Conservation (phyloP, 2,329 filamentous ascomycete genomes). For the Exophiala sideris region DNA sequence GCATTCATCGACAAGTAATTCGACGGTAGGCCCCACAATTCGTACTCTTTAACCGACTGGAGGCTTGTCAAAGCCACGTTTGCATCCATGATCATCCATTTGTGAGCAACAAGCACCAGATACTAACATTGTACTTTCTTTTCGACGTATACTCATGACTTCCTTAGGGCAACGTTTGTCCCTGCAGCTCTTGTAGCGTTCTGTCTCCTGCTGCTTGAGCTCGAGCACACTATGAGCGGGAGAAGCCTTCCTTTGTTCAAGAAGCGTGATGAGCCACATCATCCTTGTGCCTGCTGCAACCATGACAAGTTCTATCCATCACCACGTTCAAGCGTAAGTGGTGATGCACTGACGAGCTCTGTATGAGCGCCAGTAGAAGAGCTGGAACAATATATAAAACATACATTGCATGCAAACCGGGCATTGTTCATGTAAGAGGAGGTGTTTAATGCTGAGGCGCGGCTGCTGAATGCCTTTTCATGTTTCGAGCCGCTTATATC, state of each 20-base stretch:
- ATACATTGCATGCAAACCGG: too few relatives aligned
- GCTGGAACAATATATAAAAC: too few relatives aligned
- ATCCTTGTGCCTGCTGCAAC: slow-evolving; percentile 18
- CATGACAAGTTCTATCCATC: slow-evolving; percentile 17
- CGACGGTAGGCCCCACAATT: slow-evolving; percentile 1
- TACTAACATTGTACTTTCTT: not conserved
- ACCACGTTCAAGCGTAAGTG: slow-evolving; percentile 8
- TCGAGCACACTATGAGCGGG: slow-evolving; percentile 17
- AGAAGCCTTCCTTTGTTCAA: slow-evolving; percentile 12
- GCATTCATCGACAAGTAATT: slow-evolving; percentile 16
- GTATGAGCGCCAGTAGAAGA: not conserved
- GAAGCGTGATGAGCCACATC: slow-evolving; percentile 1
- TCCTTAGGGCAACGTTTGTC: slow-evolving; percentile 8
- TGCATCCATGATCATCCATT: slow-evolving; percentile 23
- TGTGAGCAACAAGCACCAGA: slow-evolving; percentile 8
- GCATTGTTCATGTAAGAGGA: too few relatives aligned
- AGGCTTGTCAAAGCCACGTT: slow-evolving; percentile 22
- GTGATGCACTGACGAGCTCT: not conserved
- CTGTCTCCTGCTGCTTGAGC: slow-evolving; percentile 17
- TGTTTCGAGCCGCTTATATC: too few relatives aligned
- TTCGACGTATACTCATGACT: not conserved
- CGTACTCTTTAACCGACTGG: slow-evolving; percentile 17
- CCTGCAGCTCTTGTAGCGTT: slow-evolving; percentile 12
- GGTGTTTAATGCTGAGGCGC: too few relatives aligned
- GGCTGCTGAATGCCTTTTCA: too few relatives aligned